phyloP scores from a whole-genome alignment of 768 basidiomycete genomes.

The Leccinum broughii region DNA sequence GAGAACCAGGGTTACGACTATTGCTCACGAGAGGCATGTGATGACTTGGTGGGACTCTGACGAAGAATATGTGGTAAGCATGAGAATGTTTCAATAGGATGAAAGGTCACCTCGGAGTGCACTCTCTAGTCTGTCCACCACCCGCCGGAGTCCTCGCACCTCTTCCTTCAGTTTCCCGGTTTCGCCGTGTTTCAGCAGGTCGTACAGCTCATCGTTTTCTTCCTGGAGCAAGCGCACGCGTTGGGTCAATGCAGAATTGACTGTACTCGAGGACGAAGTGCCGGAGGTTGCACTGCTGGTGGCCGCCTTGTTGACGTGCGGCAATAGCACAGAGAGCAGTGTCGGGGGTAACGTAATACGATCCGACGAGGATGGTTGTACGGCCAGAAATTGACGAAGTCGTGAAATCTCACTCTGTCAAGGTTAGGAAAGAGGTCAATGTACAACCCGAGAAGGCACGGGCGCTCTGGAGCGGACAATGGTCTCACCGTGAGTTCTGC shows the following conservation, averaged over 20 bases:
- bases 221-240: conserved; percentile 73
- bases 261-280: conserved; percentile 50
- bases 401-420: conserved; percentile 70
- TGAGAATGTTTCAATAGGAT: conserved; percentile 2
- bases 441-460: conserved; percentile 17
- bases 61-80: conserved; percentile 9
- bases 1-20: neutral
- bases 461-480: conserved; percentile 21
- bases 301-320: conserved; percentile 56
- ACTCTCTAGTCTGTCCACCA: conserved; percentile 67
- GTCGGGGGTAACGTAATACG: conserved; percentile 71
- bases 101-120: conserved; percentile 67
- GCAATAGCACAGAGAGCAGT: conserved; percentile 65
- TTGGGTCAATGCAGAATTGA: conserved; percentile 74
- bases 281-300: conserved; percentile 29
- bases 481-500: conserved; percentile 67
- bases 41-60: conserved; percentile 80
- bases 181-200: conserved; percentile 69
- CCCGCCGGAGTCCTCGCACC: conserved; percentile 64
- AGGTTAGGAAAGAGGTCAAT: conserved; percentile 17
- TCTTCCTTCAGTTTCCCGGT: conserved; percentile 83
- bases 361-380: conserved; percentile 62
- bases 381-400: conserved; percentile 63
- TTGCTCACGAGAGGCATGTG: conserved; percentile 66
- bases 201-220: conserved; percentile 86